Base-by-base conservation (phyloP, 1,284 basidiomycete genomes). In the Ustilago shanxiensis region DNA sequence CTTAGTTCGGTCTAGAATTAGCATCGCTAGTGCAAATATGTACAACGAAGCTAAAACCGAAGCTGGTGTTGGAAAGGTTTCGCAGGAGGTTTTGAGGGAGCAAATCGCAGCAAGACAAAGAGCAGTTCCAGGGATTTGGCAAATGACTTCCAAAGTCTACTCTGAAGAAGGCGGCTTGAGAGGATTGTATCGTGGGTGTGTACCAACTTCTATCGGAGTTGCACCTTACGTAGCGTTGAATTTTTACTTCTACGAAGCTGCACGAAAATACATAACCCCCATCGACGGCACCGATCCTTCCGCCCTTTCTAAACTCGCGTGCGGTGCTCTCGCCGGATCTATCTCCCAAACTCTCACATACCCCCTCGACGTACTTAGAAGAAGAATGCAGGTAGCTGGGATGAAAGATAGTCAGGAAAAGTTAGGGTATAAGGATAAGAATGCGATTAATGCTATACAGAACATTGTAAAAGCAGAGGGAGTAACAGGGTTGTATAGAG, bases 311-410 rank as follows among this genome's bases (percentile, higher is more conserved):
- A 86, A 86, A 78, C 85, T 90, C n/a, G 75, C 72, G 0, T 89
- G 88, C 64, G 89, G 89, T 13, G 89, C 87, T 0, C 67, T 88
- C 6, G 89, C 89, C 0, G 89, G 89, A 2, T 87, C 91, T 22
- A 92, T 97, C 79, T 94, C 93, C 31, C 94, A 98, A 86, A 94
- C 95, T 37, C 87, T 98, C 80, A 98, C 96, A 8, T 98, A 97
- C 85, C 96, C 96, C 0, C 93, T 98, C 82, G 96, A 99, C 86
- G 94, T 98, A 1, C 87, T 98, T 60, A 89, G 96, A 47, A 89
- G 96, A 56, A 95, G 97, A 87, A 95, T 99, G 92, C 96, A 99
- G 86, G 93, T 96, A 63, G 91, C 92, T 1, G 96, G 95, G 1
- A 92, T 98, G 91, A 87, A 89, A 71, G 88, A 89, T 45, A 89